phyloP scores from a whole-genome alignment of 139 green algal species.

The Picochlorum sp. region DNA sequence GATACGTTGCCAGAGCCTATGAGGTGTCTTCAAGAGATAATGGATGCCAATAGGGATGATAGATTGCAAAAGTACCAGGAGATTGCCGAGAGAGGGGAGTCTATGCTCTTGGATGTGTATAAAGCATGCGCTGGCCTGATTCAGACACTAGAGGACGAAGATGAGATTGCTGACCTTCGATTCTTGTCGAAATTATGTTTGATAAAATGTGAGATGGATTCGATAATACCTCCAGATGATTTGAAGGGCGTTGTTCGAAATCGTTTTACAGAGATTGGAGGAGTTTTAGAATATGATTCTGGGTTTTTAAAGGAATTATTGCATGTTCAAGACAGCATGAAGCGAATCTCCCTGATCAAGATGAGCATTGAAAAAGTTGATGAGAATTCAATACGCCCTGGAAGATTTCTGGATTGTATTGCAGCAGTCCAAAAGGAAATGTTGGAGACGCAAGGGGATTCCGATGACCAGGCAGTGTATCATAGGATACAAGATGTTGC shows the following conservation, averaged over 20 bases:
- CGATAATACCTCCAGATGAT: not conserved
- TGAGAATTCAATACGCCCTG: conserved; percentile 12
- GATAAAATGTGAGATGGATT: conserved; percentile 8
- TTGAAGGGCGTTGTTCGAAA: not conserved
- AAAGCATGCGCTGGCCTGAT: not conserved
- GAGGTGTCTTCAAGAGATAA: conserved; percentile 11
- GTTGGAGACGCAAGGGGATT: conserved; percentile 3
- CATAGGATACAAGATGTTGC: conserved; percentile 30
- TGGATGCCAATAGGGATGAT: not conserved
- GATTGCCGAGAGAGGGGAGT: too few relatives aligned
- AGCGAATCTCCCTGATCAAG: conserved; percentile 15
- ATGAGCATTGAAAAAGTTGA: not conserved
- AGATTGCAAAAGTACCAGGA: too few relatives aligned
- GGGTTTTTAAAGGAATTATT: conserved; percentile 18
- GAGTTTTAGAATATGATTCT: not conserved
- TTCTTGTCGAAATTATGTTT: conserved; percentile 17
- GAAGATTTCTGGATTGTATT: conserved; percentile 14
- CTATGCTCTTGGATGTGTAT: not conserved
- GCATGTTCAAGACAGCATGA: not conserved
- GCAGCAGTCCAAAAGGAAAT: conserved; percentile 17
- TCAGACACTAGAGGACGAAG: not conserved
- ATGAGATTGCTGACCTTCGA: not conserved
- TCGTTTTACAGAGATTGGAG: conserved; percentile 3
- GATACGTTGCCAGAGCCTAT: conserved; percentile 13
- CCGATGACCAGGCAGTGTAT: conserved; percentile 10